Evolutionary conservation across 371 early-diverging fungal genomes (phyloP), one percentile per base, ranked within the genome.

Genomic region (Circinella umbellata): DNA sequence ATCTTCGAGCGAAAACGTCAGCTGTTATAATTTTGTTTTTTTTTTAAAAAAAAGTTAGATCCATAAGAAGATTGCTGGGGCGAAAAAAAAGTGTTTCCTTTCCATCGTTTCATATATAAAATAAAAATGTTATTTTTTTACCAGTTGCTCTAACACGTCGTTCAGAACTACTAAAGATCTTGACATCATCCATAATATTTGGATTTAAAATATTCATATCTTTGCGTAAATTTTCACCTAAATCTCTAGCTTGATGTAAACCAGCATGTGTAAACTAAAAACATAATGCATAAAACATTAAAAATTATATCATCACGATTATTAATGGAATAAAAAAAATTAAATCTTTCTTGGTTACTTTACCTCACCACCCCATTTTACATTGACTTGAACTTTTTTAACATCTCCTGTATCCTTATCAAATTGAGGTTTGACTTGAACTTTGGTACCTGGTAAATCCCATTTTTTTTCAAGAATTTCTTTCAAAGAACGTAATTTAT

Each of bases 341-440:
- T 17, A 17, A 49, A 18, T 47, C 47, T 1, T 47, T n/a, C n/a
- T n/a, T n/a, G n/a, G 3, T 47, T 47, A 15, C 20, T 60, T 72
- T 81, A 88, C 89, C 81, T 96, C 95, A 53, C 97, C 99, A 48
- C 96, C 98, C 99, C 98, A 98, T 74, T 98, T 98, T 65, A 98
- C 93, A 75, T 97, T 92, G 27, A 97, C 79, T 80, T 96, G 96
- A 10, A 94, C 76, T 68, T 95, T 94, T 46, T 88, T 84, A 4
- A 96, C 82, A 4, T 77, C 60, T 8, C 82, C 75, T 51, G 82
- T 82, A 38, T 90, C 81, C 39, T 91, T 91, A 64, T 83, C 83
- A 69, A 85, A 92, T 8, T 84, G 78, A 0, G 98, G 95, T 76
- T 96, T 95, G 15, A 97, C 71, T 71, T 98, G 99, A 20, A 97